These are phyloP conservation scores for Botrytis squamosa DNA, from an alignment of 2,329 filamentous ascomycete genomes.

Conservation along the genomic window DNA sequence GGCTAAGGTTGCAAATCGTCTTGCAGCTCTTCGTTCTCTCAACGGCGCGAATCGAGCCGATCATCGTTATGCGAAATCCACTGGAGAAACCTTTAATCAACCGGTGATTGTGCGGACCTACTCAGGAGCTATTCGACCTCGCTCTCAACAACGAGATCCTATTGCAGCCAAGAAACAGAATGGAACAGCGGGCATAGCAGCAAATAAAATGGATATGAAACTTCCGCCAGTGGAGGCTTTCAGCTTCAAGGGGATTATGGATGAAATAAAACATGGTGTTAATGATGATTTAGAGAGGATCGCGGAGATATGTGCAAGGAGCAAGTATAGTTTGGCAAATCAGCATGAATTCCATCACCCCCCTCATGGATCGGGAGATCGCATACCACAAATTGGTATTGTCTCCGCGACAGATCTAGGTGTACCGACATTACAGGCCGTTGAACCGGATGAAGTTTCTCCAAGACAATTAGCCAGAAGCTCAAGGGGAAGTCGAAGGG, in stretches of 20 bases:
- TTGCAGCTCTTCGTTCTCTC: slow-evolving; percentile 59
- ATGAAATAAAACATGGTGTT: slow-evolving; percentile 51
- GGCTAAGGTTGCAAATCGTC: slow-evolving; percentile 55
- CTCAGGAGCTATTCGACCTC: slow-evolving; percentile 47
- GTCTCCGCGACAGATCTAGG: slow-evolving; percentile 35
- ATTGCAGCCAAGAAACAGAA: slow-evolving; percentile 35
- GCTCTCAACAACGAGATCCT: slow-evolving; percentile 34
- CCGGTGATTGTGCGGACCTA: slow-evolving; percentile 67
- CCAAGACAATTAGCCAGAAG: slow-evolving; percentile 29
- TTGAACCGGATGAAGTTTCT: slow-evolving; percentile 57
- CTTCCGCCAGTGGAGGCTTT: slow-evolving; percentile 63
- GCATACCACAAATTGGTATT: slow-evolving; percentile 42
- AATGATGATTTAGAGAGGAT: slow-evolving; percentile 61
- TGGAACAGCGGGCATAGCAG: slow-evolving; percentile 28
- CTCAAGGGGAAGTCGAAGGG: slow-evolving; percentile 32
- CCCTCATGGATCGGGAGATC: slow-evolving; percentile 58
- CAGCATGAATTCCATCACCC: slow-evolving; percentile 66
- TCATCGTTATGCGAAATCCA: slow-evolving; percentile 56
- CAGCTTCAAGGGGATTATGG: slow-evolving; percentile 63
- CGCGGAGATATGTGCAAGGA: slow-evolving; percentile 65
- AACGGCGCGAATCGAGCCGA: slow-evolving; percentile 43
- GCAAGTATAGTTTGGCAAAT: slow-evolving; percentile 63
- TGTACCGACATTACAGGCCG: slow-evolving; percentile 57
- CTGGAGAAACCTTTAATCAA: slow-evolving; percentile 59
- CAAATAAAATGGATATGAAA: slow-evolving; percentile 42